These are phyloP conservation scores for Amphirosellinia nigrospora DNA, from an alignment of 495 filamentous ascomycete species.

Conservation along the genomic window DNA sequence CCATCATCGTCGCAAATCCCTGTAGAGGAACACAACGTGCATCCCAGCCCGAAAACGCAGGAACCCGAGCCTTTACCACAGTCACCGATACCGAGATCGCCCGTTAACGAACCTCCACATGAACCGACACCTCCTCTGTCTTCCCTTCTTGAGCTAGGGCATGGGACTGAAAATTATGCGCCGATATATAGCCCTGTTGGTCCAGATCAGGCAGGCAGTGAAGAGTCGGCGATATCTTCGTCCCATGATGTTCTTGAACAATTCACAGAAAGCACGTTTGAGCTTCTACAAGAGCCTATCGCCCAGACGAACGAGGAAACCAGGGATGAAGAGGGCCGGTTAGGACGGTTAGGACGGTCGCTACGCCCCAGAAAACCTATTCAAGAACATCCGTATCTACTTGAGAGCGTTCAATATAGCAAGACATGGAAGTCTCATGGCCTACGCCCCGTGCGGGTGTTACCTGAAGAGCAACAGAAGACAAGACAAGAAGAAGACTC, in stretches of 20 bases:
- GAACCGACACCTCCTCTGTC: slow-evolving; percentile 32
- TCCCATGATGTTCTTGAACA: slow-evolving; percentile 6
- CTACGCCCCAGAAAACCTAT: slow-evolving; percentile 75
- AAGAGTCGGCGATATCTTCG: slow-evolving; percentile 4
- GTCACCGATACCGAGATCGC: slow-evolving; percentile 9
- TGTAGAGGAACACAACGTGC: slow-evolving; percentile 15
- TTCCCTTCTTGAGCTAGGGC: slow-evolving; percentile 21
- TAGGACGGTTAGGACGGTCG: slow-evolving; percentile 47
- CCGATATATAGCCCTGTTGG: neutral
- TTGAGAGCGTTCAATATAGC: slow-evolving; percentile 72
- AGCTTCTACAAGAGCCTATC: slow-evolving; percentile 19
- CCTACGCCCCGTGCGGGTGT: slow-evolving; percentile 65
- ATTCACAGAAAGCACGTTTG: slow-evolving; percentile 22
- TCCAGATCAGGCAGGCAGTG: neutral
- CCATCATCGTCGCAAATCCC: slow-evolving; percentile 32
- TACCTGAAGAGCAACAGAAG: slow-evolving; percentile 39
- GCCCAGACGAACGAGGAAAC: slow-evolving; percentile 22
- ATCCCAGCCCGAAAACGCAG: slow-evolving; percentile 13
- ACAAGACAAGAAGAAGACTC: slow-evolving; percentile 49
- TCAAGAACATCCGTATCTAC: slow-evolving; percentile 73
- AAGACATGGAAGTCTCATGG: slow-evolving; percentile 65
- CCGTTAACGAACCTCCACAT: slow-evolving; percentile 4
- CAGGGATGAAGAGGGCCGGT: slow-evolving; percentile 25
- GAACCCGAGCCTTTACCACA: slow-evolving; percentile 3
- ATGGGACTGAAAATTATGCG: neutral